Evolutionary conservation across 305 asterid genomes (phyloP).

Genomic region (Fraxinus velutina): DNA sequence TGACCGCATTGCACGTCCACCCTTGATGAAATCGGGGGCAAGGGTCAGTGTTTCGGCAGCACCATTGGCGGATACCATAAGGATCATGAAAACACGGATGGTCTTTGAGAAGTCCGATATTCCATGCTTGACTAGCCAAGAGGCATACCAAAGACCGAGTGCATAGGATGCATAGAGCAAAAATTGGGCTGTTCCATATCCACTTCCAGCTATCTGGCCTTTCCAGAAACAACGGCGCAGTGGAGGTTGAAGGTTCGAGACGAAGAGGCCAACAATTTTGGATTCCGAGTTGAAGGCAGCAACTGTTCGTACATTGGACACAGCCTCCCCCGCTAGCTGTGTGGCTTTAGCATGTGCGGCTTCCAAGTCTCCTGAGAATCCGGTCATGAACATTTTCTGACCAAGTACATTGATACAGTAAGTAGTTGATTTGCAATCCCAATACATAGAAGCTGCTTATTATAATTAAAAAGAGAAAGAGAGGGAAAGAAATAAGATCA

Average conservation of each 20-base stretch:
- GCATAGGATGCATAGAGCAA: slow-evolving; percentile 90
- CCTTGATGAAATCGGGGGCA: slow-evolving; percentile 95
- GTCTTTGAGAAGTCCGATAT: slow-evolving; percentile 96
- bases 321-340: slow-evolving; percentile 94
- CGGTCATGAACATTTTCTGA: slow-evolving; percentile 97
- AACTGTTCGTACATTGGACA: slow-evolving; percentile 84
- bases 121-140: slow-evolving; percentile 94
- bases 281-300: slow-evolving; percentile 92
- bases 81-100: slow-evolving; percentile 96
- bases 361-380: slow-evolving; percentile 96
- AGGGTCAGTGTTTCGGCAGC: slow-evolving; percentile 94
- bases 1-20: slow-evolving; percentile 91
- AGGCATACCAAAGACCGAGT: slow-evolving; percentile 94
- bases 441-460: neutral
- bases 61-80: slow-evolving; percentile 96
- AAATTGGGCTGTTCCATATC: slow-evolving; percentile 91
- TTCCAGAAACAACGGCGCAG: slow-evolving; percentile 93
- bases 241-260: slow-evolving; percentile 57
- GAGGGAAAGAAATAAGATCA: neutral
- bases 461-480: neutral
- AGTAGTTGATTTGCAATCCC: neutral
- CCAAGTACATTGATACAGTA: neutral
- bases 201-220: slow-evolving; percentile 96
- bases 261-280: slow-evolving; percentile 69
- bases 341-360: slow-evolving; percentile 92